Evolutionary conservation across 352 stramenopile genomes (phyloP).

Genomic region (Phytophthora megakarya): DNA sequence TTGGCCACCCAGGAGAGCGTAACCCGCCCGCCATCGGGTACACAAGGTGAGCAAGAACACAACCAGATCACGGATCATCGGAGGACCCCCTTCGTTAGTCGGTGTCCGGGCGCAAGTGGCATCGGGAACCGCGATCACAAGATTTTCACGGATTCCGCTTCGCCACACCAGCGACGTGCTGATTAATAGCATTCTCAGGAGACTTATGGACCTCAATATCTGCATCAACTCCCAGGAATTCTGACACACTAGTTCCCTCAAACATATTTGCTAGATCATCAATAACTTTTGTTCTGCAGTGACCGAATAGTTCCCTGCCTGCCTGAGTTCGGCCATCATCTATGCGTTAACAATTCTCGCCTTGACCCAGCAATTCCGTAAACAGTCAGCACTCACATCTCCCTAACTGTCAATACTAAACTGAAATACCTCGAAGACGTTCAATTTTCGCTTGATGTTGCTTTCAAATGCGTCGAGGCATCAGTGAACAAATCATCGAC

Average conservation of each 20-base stretch:
- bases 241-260: not conserved
- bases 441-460: slow-evolving; percentile 4
- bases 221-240: slow-evolving; percentile 11
- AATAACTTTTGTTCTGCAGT: not conserved
- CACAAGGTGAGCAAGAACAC: too few species aligned
- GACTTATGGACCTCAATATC: slow-evolving; percentile 5
- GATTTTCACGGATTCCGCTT: too few species aligned
- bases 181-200: not conserved
- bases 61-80: too few species aligned
- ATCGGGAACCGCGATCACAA: too few species aligned
- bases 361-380: slow-evolving; percentile 6
- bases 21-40: too few species aligned
- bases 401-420: slow-evolving; percentile 9
- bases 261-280: slow-evolving; percentile 7
- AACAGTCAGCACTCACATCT: slow-evolving; percentile 5
- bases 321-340: not conserved
- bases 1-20: too few species aligned
- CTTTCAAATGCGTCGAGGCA: slow-evolving; percentile 11
- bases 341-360: not conserved
- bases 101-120: too few species aligned
- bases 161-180: too few species aligned
- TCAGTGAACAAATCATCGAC: slow-evolving; percentile 14
- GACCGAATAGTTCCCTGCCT: not conserved
- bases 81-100: too few species aligned
- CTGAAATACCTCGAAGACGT: slow-evolving; percentile 9